Evolutionary conservation across 2,329 filamentous ascomycete species (phyloP), one percentile per base, ranked within the genome.

Genomic region (Penicillium rolfsii): DNA sequence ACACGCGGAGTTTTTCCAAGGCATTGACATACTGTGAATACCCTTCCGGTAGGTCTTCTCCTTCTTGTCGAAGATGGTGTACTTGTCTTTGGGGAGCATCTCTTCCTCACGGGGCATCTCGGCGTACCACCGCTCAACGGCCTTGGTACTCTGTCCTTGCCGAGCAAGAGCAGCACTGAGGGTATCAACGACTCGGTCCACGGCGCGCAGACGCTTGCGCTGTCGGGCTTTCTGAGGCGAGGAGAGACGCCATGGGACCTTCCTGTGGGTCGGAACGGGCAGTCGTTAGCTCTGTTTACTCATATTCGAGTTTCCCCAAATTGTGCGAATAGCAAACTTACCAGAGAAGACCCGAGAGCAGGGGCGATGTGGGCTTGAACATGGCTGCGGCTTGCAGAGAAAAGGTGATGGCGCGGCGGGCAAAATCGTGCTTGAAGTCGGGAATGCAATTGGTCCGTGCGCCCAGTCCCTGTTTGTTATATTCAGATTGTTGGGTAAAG

Each of bases 41-140:
- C 93, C 91, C 87, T 99, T 99, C 76, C 95, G 85, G 78, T 98
- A 99, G 71, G 87, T 89, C 87, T 93, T 96, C 77, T 91, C 93
- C 80, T 98, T 97, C 71, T 93, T 89, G 79, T 97, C 94, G 79
- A 98, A 99, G 73, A 99, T 90, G 30, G 92, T 97, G 81, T 99
- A 99, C 81, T 99, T 99, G 81, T 99, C 95, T 79, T 87, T 90
- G 50, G 95, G 90, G 76, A 96, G 76, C 95, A 99, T 99, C 83
- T 98, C 93, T 73, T 87, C 85, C 84, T 99, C 95, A 28, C 87
- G 90, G 24, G 95, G 95, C 95, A 99, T 99, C 79, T 97, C 92
- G 40, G 85, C 84, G 83, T 95, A 97, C 95, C 95, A 99, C 73
- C 89, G 82, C 77, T 96, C 90, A 61, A 99, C 83, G 57, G 91